A percentile compares a stretch with the other conserved stretches of the same genome.
Evolutionary conservation across 2,329 filamentous ascomycete genomes (phyloP).

Genomic region (Ceratocystis harringtonii): DNA sequence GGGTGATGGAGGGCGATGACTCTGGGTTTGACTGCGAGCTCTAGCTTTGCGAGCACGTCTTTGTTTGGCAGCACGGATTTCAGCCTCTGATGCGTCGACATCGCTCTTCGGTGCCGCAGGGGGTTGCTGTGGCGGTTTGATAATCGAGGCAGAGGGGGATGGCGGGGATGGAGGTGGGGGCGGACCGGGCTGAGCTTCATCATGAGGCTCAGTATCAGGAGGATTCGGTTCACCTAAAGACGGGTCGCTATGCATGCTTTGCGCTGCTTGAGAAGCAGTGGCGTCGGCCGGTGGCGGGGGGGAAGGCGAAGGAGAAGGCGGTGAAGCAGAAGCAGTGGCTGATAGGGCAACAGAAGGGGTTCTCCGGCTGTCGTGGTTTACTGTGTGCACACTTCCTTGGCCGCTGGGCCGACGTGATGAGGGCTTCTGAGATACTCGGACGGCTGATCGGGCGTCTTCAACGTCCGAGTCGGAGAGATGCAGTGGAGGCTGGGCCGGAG

Average conservation of each 20-base stretch:
- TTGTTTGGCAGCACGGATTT: conserved; percentile 14
- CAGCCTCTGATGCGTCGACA: conserved; percentile 11
- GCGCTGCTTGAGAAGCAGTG: neutral
- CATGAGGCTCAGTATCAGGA: neutral
- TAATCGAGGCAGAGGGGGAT: neutral
- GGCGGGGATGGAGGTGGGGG: conserved; percentile 11
- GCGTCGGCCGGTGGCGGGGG: neutral
- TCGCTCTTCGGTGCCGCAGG: neutral
- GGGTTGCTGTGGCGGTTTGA: neutral
- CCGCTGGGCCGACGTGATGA: conserved; percentile 10
- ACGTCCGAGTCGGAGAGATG: conserved; percentile 12
- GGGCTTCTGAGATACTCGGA: conserved; percentile 2
- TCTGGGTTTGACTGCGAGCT: conserved; percentile 12
- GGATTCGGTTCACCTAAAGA: neutral
- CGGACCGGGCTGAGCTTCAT: conserved; percentile 3
- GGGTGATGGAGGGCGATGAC: conserved; percentile 11
- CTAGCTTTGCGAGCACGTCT: conserved; percentile 13
- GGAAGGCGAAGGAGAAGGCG: neutral
- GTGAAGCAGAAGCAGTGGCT: neutral
- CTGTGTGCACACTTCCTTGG: conserved; percentile 6
- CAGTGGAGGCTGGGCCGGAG: neutral
- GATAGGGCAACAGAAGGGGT: neutral
- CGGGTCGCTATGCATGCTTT: neutral
- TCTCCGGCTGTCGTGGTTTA: neutral
- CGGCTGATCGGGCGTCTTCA: conserved; percentile 15